These are phyloP conservation scores for Talaromyces sp. DNA, from an alignment of 2,329 filamentous ascomycete species.

Conservation along the genomic window DNA sequence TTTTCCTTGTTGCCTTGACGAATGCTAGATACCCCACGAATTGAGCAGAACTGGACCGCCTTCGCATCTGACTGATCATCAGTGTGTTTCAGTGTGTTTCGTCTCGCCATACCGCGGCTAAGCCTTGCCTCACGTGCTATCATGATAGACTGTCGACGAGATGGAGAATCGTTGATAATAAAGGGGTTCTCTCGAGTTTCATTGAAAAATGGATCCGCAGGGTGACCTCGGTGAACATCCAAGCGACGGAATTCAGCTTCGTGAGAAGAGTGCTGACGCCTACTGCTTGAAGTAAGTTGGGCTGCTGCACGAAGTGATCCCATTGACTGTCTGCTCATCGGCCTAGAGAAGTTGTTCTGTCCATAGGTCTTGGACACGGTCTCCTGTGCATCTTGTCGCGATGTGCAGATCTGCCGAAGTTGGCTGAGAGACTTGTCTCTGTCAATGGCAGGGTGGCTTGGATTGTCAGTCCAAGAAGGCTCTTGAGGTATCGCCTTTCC, in stretches of 20 bases:
- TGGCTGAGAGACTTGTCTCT: background rate
- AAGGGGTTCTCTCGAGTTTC: slow-evolving; percentile 20
- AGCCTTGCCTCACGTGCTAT: slow-evolving; percentile 20
- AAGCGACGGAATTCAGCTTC: background rate
- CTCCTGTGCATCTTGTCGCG: background rate
- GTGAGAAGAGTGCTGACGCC: slow-evolving; percentile 1
- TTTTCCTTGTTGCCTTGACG: slow-evolving; percentile 29
- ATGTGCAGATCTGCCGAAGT: background rate
- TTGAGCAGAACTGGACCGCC: slow-evolving; percentile 24
- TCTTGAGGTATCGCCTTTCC: slow-evolving; percentile 20
- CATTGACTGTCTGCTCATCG: slow-evolving; percentile 32
- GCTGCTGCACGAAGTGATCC: slow-evolving; percentile 9
- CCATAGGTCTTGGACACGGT: slow-evolving; percentile 8
- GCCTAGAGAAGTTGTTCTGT: slow-evolving; percentile 34
- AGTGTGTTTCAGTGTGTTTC: slow-evolving; percentile 19
- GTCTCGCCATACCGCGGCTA: slow-evolving; percentile 9
- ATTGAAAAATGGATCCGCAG: slow-evolving; percentile 16
- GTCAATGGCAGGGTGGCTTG: background rate
- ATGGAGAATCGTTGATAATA: slow-evolving; percentile 27
- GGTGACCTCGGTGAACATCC: background rate
- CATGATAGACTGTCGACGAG: slow-evolving; percentile 20
- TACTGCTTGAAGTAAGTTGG: slow-evolving; percentile 5
- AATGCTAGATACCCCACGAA: slow-evolving; percentile 22
- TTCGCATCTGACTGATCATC: slow-evolving; percentile 21
- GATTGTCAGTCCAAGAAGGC: background rate